Evolutionary conservation across 371 early-diverging fungal genomes (phyloP).

Genomic region (Rhizopus arrhizus): DNA sequence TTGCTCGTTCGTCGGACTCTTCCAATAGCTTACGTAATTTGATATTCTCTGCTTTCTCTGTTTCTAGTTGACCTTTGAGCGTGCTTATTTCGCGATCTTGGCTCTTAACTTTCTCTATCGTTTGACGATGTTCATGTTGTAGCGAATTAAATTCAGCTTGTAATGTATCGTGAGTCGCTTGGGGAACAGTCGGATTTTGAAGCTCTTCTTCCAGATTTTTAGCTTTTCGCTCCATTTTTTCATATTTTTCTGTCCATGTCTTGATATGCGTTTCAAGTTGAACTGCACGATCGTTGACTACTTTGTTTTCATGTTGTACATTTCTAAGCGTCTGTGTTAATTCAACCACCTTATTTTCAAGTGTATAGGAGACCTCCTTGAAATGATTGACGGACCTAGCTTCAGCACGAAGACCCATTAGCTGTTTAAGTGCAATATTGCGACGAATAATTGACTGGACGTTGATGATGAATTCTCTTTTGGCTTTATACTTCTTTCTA

Average conservation of each 20-base stretch:
- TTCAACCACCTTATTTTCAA: slow-evolving; percentile 95
- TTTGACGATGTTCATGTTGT: slow-evolving; percentile 46
- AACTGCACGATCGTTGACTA: slow-evolving; percentile 55
- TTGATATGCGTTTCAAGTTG: slow-evolving; percentile 73
- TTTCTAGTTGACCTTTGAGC: slow-evolving; percentile 60
- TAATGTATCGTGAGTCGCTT: slow-evolving; percentile 61
- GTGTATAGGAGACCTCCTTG: slow-evolving; percentile 90
- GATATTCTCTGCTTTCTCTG: slow-evolving; percentile 69
- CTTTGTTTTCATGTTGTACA: slow-evolving; percentile 71
- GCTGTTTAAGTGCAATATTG: slow-evolving; percentile 66
- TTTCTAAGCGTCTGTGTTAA: slow-evolving; percentile 81
- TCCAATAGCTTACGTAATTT: slow-evolving; percentile 55
- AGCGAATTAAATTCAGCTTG: slow-evolving; percentile 54
- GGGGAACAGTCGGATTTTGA: slow-evolving; percentile 65
- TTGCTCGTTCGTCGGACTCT: slow-evolving; percentile 40
- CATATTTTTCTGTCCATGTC: slow-evolving; percentile 75
- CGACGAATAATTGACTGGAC: slow-evolving; percentile 87
- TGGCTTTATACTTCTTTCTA: slow-evolving; percentile 59
- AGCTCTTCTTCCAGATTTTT: slow-evolving; percentile 54
- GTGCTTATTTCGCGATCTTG: slow-evolving; percentile 68
- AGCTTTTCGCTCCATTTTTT: slow-evolving; percentile 54
- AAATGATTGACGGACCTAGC: slow-evolving; percentile 89
- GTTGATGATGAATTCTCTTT: slow-evolving; percentile 63
- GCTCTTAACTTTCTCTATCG: slow-evolving; percentile 59
- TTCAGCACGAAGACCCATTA: slow-evolving; percentile 76